These are phyloP conservation scores for Coniochaeta prunicola DNA, from an alignment of 2,329 filamentous ascomycete genomes.

Conservation along the genomic window DNA sequence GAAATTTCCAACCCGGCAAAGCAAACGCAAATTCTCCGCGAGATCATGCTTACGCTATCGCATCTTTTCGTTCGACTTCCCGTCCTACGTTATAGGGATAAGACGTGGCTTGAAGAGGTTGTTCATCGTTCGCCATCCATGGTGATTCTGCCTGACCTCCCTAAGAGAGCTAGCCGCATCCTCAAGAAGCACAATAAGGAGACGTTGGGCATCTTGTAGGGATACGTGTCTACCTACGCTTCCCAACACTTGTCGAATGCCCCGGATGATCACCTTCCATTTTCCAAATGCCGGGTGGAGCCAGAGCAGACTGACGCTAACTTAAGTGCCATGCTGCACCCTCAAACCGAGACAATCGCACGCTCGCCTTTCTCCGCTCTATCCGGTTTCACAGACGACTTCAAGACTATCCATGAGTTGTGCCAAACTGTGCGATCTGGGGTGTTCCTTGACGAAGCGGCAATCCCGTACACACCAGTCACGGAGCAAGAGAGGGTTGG, in stretches of 20 bases:
- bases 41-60: constrained; percentile 60
- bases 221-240: constrained; percentile 63
- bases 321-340: constrained; percentile 13
- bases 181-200: constrained; percentile 57
- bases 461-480: constrained; percentile 61
- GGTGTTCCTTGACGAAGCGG: constrained; percentile 68
- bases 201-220: constrained; percentile 58
- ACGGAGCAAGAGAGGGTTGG: constrained; percentile 44
- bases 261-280: constrained; percentile 49
- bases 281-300: constrained; percentile 43
- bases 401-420: constrained; percentile 60
- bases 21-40: constrained; percentile 41
- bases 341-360: constrained; percentile 34
- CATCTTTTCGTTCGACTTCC: constrained; percentile 62
- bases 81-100: constrained; percentile 34
- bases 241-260: constrained; percentile 49
- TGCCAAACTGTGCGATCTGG: constrained; percentile 57
- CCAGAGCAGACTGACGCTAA: constrained; percentile 16
- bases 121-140: constrained; percentile 54
- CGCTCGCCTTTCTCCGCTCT: constrained; percentile 66
- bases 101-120: constrained; percentile 36
- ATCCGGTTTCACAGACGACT: constrained; percentile 59
- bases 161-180: constrained; percentile 45
- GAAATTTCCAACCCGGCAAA: constrained; percentile 37
- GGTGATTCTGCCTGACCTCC: constrained; percentile 59